phyloP scores from a whole-genome alignment of 164 flowering plant genomes.

The Cinnamomum micranthum region DNA sequence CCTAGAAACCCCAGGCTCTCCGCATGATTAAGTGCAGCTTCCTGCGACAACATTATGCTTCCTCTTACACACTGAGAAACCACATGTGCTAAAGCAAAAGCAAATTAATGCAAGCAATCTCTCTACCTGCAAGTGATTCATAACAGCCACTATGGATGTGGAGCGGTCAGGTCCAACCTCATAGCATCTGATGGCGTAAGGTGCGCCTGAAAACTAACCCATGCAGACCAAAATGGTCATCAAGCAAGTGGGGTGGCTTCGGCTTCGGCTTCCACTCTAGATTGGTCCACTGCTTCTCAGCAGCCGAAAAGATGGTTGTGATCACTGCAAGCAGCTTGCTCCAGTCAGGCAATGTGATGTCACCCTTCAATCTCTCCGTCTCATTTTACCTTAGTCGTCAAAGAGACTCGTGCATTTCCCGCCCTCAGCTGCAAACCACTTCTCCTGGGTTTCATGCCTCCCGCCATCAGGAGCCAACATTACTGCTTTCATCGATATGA shows the following conservation, averaged over 20 bases:
- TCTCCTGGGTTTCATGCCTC: too few species aligned
- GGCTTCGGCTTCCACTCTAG: too few species aligned
- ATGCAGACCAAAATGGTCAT: slow-evolving; percentile 81
- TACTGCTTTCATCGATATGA: too few species aligned
- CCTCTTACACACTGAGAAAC: too few species aligned
- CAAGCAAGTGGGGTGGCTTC: slow-evolving; percentile 44
- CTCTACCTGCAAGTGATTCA: slow-evolving; percentile 93
- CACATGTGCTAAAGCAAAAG: too few species aligned
- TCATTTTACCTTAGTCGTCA: too few species aligned
- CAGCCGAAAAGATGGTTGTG: slow-evolving; percentile 88
- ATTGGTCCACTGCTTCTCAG: slow-evolving; percentile 98
- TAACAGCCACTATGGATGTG: slow-evolving; percentile 83
- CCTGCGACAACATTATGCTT: slow-evolving; percentile 35
- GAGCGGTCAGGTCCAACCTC: slow-evolving; percentile 94
- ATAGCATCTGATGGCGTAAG: slow-evolving; percentile 85
- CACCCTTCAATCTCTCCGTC: too few species aligned
- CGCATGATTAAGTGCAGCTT: slow-evolving; percentile 88
- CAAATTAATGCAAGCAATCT: too few species aligned
- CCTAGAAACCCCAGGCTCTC: slow-evolving; percentile 73
- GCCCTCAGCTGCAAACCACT: too few species aligned
- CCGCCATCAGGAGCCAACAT: too few species aligned
- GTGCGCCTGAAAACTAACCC: slow-evolving; percentile 77
- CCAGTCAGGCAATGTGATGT: too few species aligned
- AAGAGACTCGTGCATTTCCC: too few species aligned
- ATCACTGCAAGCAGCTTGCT: slow-evolving; percentile 26